Base-by-base conservation (phyloP, 1,284 basidiomycete species). In the Tremellales sp. region DNA sequence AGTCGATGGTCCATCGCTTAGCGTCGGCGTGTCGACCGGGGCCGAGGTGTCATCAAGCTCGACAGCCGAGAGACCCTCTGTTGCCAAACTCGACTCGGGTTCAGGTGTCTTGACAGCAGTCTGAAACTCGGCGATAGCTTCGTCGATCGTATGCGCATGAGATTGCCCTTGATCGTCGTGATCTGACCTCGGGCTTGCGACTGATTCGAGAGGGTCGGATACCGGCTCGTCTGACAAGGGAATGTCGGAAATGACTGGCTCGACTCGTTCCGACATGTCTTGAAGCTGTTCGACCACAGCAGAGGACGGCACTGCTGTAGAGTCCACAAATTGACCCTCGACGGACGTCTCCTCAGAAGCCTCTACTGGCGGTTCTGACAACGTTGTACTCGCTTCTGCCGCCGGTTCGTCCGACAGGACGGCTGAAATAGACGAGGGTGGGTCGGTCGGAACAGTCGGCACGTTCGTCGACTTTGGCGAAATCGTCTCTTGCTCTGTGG, bases 81-180 rank as follows among this genome's bases (percentile, higher is more conserved):
- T 15, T 4, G 39, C 21, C 23, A 21, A 13, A 7, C 15, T 22
- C 21, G 39, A 24, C 13, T 40, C 39, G 8, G 23, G 23, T 15
- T 40, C 39, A 21, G 39, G 39, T 7, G 39, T 40, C 33, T 50
- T 47, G 21, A 64, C 58, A 3, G 59, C 64, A 2, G 53, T 52
- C 17, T 61, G 54, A 46, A 65, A 65, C 35, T 65, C 51, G 19
- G 56, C 57, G 17, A 65, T 54, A 5, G 65, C 64, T 47, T 67
- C 64, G 27, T 67, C 65, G 47, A 67, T 64, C 3, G 64, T 62
- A 2, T 48, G 46, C 2, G 64, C 63, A 31, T 50, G 36, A 37
- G 43, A n/a, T 13, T n/a, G 29, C 26, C 26, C 22, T 42, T 40
- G 17, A 19, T 22, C 25, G 41, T 8, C 27, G 22, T 46, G 25